Evolutionary conservation across 2,329 filamentous ascomycete genomes (phyloP).

Genomic region (Pseudomassariella vexata): DNA sequence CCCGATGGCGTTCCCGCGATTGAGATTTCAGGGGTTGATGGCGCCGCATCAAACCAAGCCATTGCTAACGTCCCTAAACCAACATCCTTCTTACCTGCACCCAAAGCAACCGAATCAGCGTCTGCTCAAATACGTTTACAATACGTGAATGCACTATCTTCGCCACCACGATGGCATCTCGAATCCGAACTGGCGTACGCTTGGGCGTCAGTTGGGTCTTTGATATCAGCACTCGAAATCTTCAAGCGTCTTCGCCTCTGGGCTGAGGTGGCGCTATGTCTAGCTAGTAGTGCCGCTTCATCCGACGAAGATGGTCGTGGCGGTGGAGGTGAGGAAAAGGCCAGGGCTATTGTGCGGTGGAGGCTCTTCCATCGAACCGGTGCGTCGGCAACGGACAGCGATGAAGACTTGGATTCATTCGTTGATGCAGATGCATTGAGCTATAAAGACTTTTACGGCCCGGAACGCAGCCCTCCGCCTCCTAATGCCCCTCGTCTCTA

Average conservation of each 20-base stretch:
- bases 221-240: slow-evolving; percentile 88
- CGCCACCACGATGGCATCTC: slow-evolving; percentile 86
- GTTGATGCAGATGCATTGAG: slow-evolving; percentile 53
- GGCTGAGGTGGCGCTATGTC: slow-evolving; percentile 90
- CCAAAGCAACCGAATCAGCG: slow-evolving; percentile 72
- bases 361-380: slow-evolving; percentile 68
- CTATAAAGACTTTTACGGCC: slow-evolving; percentile 48
- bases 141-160: slow-evolving; percentile 78
- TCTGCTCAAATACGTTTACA: slow-evolving; percentile 68
- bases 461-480: slow-evolving; percentile 64
- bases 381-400: slow-evolving; percentile 12
- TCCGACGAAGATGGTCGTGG: slow-evolving; percentile 53
- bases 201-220: slow-evolving; percentile 85
- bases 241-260: slow-evolving; percentile 91
- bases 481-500: slow-evolving; percentile 81
- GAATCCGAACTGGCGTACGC: slow-evolving; percentile 87
- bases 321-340: slow-evolving; percentile 68
- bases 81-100: slow-evolving; percentile 74
- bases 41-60: slow-evolving; percentile 8
- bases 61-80: too few relatives aligned
- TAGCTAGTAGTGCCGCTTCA: slow-evolving; percentile 55
- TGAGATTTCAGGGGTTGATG: slow-evolving; percentile 33
- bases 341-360: slow-evolving; percentile 67
- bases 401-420: slow-evolving; percentile 30
- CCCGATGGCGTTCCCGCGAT: slow-evolving; percentile 38